These are phyloP conservation scores for Colletotrichum endophyticum DNA, from an alignment of 2,329 filamentous ascomycete species.

Conservation along the genomic window DNA sequence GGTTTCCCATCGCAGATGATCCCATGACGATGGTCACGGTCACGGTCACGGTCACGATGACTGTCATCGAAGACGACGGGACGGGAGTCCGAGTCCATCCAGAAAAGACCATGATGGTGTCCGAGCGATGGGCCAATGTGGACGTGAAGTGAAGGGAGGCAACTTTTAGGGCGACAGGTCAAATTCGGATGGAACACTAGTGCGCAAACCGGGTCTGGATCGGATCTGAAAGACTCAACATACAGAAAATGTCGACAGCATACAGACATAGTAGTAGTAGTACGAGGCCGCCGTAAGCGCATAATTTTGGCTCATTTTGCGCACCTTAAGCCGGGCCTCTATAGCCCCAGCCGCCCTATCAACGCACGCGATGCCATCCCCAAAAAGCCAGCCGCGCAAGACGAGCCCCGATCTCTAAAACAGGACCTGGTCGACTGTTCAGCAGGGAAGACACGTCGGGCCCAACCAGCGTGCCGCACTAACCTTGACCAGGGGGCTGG, in stretches of 20 bases:
- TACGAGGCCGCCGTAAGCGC: neutral
- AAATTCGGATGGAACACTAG: slow-evolving; percentile 1
- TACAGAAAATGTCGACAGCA: neutral
- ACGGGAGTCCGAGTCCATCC: neutral
- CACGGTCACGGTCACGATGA: neutral
- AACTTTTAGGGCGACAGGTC: neutral
- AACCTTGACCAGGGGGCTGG: neutral
- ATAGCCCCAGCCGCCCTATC: neutral
- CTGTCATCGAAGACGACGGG: neutral
- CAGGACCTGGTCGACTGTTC: neutral
- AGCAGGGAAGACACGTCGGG: neutral
- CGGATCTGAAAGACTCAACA: neutral
- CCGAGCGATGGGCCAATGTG: neutral
- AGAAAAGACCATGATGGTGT: neutral
- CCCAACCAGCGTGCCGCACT: neutral
- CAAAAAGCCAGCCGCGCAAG: neutral
- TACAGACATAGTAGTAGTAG: neutral
- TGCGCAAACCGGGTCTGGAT: neutral
- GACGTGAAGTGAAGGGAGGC: neutral
- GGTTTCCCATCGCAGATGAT: neutral
- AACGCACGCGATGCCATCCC: neutral
- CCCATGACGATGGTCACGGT: neutral
- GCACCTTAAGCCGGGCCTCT: neutral
- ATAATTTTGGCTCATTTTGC: neutral
- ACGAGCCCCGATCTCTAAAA: neutral